Base-by-base conservation (phyloP, 371 early-diverging fungal genomes). In the Haplosporangium sp. region DNA sequence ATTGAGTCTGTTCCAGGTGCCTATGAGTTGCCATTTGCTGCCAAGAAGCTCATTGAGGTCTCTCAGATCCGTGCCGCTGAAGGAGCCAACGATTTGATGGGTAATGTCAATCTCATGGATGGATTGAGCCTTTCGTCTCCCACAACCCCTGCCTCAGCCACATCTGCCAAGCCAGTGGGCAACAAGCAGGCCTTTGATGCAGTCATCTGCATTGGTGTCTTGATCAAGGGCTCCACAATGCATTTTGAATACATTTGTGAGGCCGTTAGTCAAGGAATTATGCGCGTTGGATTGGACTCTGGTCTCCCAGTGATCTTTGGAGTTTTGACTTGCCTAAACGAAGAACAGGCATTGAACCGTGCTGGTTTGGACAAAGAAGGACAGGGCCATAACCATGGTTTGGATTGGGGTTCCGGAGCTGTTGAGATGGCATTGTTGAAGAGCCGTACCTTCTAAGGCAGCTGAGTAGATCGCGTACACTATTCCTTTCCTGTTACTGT, bases 191-290 rank as follows among this genome's bases (percentile, higher is more conserved):
- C 92, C 13, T 91, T 93, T 71, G 96, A 97, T 83, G 97, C 95
- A 15, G 94, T 92, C n/a, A 95, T 98, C 69, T 91, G 94, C 68
- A 92, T 98, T 74, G 99, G 99, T 53, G 93, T 97, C 35, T 91
- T 98, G 62, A 97, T 98, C 89, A 98, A 97, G 90, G 99, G 99
- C 57, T 89, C 89, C 63, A 98, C 99, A 48, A 95, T 96, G 92
- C 99, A 98, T 76, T 98, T 97, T 88, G 99, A 98, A 84, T 98
- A 98, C 84, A 98, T 98, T 65, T 91, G 94, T 53, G 97, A 97
- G 65, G 94, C 98, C 5, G 93, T 93, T 3, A 90, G 91, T 62
- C 94, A 96, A 44, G 98, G 96, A 2, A 84, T 98, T 44, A 97
- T 97, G 96, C 88, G 93, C 34, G 96, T 98, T 20, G 94, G 95